Base-by-base conservation (phyloP, 2,329 filamentous ascomycete species). In the Chaetomium globosum region DNA sequence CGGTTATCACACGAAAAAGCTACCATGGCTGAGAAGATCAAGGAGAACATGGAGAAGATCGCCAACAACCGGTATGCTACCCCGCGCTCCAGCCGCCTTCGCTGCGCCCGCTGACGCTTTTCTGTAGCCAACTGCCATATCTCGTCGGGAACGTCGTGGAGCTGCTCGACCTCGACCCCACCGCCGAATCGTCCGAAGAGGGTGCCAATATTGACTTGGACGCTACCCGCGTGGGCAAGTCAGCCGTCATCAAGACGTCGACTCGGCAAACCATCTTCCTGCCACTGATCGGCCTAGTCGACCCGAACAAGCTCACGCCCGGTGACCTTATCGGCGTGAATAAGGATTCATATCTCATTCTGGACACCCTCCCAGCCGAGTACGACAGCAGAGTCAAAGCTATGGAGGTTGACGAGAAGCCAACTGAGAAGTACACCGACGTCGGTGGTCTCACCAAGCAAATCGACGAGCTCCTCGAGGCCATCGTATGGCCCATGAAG, bases 321-420 rank as follows among this genome's bases (percentile, higher is more conserved):
- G 94, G 89, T 73, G 96, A 99, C 75, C 85, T 99, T 56, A 99
- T 99, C 68, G 95, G 95, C 79, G 93, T 99, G 65, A 98, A 99
- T 79, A 99, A 99, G 82, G 96, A 99, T 75, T 98, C 94, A 65
- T 99, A 99, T 77, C 88, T 99, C 43, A 92, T 99, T 70, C 85
- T 99, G 65, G 96, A 99, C 76, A 99, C 95, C 28, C 84, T 99
- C 71, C 95, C 95, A 1, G 95, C 95, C 55, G 96, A 99, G 78
- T 99, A 99, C 76, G 95, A 99, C 77, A 98, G 94, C 80, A 88
- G 95, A 78, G 95, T 99, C 71, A 99, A 99, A 83, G 96, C 96
- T 43, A 99, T 99, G 95, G 96, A 99, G 82, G 95, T 99, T 8
- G 95, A 99, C 74, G 96, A 99, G 85, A 99, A 99, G 84, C 96